Percentiles rank a stretch among this genome's conserved stretches.
Evolutionary conservation across 2,329 filamentous ascomycete genomes (phyloP).

Genomic region (Colletotrichum agaves): DNA sequence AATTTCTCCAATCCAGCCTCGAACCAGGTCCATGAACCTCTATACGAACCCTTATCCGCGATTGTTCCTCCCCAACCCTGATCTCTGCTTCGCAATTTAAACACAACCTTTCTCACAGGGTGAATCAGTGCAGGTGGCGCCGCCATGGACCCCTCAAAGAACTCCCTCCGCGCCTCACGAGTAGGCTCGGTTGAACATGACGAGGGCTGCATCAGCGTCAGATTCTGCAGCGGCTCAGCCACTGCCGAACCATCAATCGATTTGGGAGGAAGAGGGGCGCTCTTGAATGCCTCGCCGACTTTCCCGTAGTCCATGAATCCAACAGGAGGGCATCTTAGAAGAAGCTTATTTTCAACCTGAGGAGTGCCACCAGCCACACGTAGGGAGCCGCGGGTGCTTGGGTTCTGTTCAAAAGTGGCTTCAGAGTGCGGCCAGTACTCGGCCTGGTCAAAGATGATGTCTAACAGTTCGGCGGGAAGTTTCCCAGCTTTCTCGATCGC

Average conservation of each 20-base stretch:
- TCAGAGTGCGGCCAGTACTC: conserved; percentile 70
- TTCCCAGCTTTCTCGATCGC: conserved; percentile 56
- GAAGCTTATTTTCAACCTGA: conserved; percentile 45
- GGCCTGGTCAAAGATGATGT: conserved; percentile 66
- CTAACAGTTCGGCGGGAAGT: conserved; percentile 66
- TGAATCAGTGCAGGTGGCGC: conserved; percentile 47
- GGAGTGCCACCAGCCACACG: conserved; percentile 41
- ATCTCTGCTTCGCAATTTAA: conserved; percentile 66
- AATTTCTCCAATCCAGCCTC: conserved; percentile 70
- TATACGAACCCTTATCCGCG: conserved; percentile 51
- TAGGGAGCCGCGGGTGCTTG: conserved; percentile 37
- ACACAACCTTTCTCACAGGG: conserved; percentile 70
- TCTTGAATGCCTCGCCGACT: conserved; percentile 28
- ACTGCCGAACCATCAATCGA: conserved; percentile 17
- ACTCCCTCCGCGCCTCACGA: conserved; percentile 41
- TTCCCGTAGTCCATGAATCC: conserved; percentile 43
- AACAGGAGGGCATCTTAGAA: conserved; percentile 50
- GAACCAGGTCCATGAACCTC: conserved; percentile 70
- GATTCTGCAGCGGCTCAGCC: conserved; percentile 9
- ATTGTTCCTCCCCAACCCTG: conserved; percentile 64
- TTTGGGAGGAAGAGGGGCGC: conserved; percentile 23
- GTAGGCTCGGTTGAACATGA: not conserved
- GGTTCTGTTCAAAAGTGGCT: conserved; percentile 44
- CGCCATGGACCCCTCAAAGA: conserved; percentile 46
- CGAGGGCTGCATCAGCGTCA: conserved; percentile 21